Evolutionary conservation across 331 rosid species (phyloP).

Genomic region (Rosa hybrid): DNA sequence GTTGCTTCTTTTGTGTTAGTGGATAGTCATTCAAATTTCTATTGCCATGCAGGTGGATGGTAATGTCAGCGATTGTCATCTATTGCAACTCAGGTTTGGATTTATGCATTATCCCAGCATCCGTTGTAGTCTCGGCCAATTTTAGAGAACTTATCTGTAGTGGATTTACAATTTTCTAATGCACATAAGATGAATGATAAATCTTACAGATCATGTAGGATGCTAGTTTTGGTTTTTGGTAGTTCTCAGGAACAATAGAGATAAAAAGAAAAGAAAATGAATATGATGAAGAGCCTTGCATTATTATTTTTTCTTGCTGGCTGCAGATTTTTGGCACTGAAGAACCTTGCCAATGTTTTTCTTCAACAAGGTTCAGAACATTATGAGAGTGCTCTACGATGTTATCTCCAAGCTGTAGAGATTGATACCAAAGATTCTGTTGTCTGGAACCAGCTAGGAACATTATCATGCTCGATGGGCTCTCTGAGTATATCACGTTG

Average conservation of each 20-base stretch:
- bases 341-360: conserved; percentile 90
- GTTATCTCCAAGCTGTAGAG: conserved; percentile 99
- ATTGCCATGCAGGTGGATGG: conserved; percentile 58
- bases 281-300: background rate
- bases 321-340: conserved; percentile 90
- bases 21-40: conserved; percentile 7
- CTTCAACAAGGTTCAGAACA: conserved; percentile 85
- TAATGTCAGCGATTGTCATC: conserved; percentile 77
- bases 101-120: conserved; percentile 3
- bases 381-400: conserved; percentile 75
- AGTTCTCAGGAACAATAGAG: background rate
- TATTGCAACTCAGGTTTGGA: conserved; percentile 88
- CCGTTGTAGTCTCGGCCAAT: too few relatives aligned
- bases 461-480: conserved; percentile 93
- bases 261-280: background rate
- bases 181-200: background rate
- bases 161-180: background rate
- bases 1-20: conserved; percentile 1
- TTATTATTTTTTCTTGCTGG: conserved; percentile 25
- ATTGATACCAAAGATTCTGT: conserved; percentile 94
- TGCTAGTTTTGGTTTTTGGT: background rate
- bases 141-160: background rate
- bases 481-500: conserved; percentile 87
- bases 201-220: background rate
- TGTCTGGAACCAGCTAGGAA: conserved; percentile 96